Evolutionary conservation across 306 rosid species (phyloP), one percentile per base, ranked within the genome.

Genomic region (Vicia villosa): DNA sequence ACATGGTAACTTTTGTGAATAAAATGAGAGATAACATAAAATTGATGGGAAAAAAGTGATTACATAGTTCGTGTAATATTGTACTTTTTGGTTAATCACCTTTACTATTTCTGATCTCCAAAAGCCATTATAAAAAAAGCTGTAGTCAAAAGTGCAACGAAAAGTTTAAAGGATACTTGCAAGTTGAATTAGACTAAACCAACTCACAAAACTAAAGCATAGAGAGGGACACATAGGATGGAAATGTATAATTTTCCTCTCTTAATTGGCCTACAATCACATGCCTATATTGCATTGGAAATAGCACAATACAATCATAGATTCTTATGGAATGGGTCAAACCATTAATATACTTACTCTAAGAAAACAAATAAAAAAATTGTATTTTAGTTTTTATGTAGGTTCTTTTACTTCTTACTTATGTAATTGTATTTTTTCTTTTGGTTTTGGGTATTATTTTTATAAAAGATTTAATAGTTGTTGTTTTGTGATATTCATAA

Each of bases 271-370:
- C 74, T 76, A 30, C 55, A 78, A 74, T 70, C 80, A 76, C 80
- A 72, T 85, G 94, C 77, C 79, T 81, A 85, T 69, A 70, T 64
- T 73, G 70, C 96, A 83, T 90, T 77, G 94, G 94, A 89, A 86
- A 88, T 74, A 81, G 59, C 94, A 82, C 74, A 81, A 21, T 50
- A 69, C 83, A 82, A 88, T 88, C 82, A 63, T 63, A 63, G 38
- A 41, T 63, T 41, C 13, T 84, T 61, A 57, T 68, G 84, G 84
- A 81, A 73, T 78, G 60, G 85, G 85, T 83, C 89, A 85, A 81
- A 83, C 83, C 76, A 67, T 75, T 42, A 80, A 14, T 5, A 43
- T 14, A 42, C 16, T n/a, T 43, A 2, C 50, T 43, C 50, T 6
- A 7, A 34, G 10, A 34, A 34, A 34, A 34, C 38, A 34, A 34